phyloP scores from a whole-genome alignment of 2,329 filamentous ascomycete species.

The Neofusicoccum laricinum region DNA sequence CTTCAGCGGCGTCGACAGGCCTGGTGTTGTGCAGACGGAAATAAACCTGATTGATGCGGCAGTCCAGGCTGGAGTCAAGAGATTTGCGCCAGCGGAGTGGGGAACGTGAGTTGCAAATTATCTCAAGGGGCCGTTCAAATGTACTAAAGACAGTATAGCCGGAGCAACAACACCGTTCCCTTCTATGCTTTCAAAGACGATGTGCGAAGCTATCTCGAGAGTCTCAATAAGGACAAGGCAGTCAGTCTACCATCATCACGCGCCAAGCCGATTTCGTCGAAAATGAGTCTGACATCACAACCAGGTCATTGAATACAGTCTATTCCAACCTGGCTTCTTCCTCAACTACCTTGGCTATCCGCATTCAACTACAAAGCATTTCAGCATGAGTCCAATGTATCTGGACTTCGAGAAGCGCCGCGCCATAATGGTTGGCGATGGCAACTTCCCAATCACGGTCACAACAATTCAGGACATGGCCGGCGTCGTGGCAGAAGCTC shows the following conservation, averaged over 20 bases:
- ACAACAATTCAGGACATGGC: not conserved
- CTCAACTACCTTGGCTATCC: not conserved
- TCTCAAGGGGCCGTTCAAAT: too few relatives aligned
- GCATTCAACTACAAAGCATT: not conserved
- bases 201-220: not conserved
- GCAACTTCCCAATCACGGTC: not conserved
- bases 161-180: not conserved
- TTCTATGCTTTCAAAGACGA: not conserved
- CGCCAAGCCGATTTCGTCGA: not conserved
- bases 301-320: not conserved
- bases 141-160: not conserved
- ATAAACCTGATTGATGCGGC: slow-evolving; percentile 33
- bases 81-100: slow-evolving; percentile 34
- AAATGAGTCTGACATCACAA: not conserved
- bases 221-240: not conserved
- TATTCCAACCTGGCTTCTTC: not conserved
- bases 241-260: not conserved
- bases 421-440: not conserved
- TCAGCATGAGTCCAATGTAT: not conserved
- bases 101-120: slow-evolving; percentile 18
- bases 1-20: not conserved
- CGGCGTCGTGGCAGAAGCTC: not conserved
- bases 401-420: not conserved
- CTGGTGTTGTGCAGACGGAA: slow-evolving; percentile 7
- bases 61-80: slow-evolving; percentile 27